Percentiles rank a stretch among this genome's conserved stretches.
These are phyloP conservation scores for Plantago major DNA, from an alignment of 257 asterid species.

Conservation along the genomic window DNA sequence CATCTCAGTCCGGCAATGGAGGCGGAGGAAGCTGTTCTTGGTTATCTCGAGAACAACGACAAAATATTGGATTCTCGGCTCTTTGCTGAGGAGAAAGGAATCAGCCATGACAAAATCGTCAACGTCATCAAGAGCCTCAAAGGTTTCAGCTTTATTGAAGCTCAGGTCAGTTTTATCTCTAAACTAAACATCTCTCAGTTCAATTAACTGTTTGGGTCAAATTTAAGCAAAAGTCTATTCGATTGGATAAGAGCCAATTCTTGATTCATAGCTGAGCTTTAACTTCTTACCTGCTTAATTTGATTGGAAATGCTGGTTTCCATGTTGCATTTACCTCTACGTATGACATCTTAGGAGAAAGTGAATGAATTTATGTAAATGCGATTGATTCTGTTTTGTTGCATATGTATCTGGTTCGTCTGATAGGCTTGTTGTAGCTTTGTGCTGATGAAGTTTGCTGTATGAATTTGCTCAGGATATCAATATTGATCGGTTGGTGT, in stretches of 20 bases:
- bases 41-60: constrained; percentile 51
- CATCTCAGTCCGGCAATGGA: too few relatives aligned
- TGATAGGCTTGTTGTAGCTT: too few relatives aligned
- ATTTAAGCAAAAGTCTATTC: neutral
- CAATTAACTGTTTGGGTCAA: neutral
- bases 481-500: constrained; percentile 77
- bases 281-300: constrained; percentile 24
- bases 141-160: constrained; percentile 66
- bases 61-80: constrained; percentile 61
- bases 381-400: too few relatives aligned
- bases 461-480: constrained; percentile 39
- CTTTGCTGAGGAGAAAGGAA: constrained; percentile 62
- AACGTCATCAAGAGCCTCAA: constrained; percentile 78
- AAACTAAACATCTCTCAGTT: neutral
- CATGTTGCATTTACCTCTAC: too few relatives aligned
- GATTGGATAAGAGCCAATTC: too few relatives aligned
- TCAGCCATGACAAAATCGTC: constrained; percentile 79
- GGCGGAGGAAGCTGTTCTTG: constrained; percentile 86
- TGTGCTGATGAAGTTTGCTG: too few relatives aligned
- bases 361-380: too few relatives aligned
- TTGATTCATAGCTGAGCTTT: constrained; percentile 12
- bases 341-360: too few relatives aligned
- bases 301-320: too few relatives aligned
- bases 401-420: too few relatives aligned
- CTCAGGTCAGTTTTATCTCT: constrained; percentile 41